phyloP scores from a whole-genome alignment of 106 monocot species.

The Acorus gramineus region DNA sequence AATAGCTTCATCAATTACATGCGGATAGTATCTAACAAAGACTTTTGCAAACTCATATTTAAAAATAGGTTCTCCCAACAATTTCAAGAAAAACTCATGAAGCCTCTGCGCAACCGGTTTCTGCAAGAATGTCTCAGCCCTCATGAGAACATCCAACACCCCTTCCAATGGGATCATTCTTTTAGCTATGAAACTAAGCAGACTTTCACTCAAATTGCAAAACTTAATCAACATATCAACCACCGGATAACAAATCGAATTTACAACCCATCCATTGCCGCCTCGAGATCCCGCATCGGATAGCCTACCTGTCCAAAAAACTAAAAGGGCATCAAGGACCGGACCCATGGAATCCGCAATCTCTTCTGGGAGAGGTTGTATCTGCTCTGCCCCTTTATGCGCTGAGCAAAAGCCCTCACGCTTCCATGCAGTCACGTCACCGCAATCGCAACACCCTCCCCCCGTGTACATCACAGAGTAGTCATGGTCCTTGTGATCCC shows the following conservation, averaged over 20 bases:
- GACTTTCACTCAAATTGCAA: conserved; percentile 59
- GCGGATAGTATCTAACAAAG: conserved; percentile 56
- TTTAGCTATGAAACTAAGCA: conserved; percentile 57
- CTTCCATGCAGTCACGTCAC: conserved; percentile 94
- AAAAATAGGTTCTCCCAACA: conserved; percentile 75
- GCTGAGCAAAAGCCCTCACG: conserved; percentile 87
- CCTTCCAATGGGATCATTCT: conserved; percentile 27
- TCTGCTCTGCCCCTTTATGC: conserved; percentile 67
- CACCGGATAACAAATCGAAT: conserved; percentile 42
- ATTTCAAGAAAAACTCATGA: conserved; percentile 73
- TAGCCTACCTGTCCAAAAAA: conserved; percentile 59
- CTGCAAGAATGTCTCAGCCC: conserved; percentile 58
- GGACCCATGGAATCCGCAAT: conserved; percentile 53
- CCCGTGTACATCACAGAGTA: conserved; percentile 89
- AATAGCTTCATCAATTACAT: not conserved
- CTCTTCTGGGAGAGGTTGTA: conserved; percentile 50
- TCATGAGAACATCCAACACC: conserved; percentile 48
- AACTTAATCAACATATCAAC: conserved; percentile 67
- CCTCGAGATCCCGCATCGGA: conserved; percentile 3
- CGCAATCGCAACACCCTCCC: conserved; percentile 97
- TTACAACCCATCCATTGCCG: conserved; percentile 7
- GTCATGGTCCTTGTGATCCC: conserved; percentile 83
- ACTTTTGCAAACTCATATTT: conserved; percentile 78
- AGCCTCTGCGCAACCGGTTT: conserved; percentile 49
- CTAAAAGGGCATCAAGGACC: conserved; percentile 61